phyloP scores from a whole-genome alignment of 495 filamentous ascomycete genomes.

The Penicillium arizonense region DNA sequence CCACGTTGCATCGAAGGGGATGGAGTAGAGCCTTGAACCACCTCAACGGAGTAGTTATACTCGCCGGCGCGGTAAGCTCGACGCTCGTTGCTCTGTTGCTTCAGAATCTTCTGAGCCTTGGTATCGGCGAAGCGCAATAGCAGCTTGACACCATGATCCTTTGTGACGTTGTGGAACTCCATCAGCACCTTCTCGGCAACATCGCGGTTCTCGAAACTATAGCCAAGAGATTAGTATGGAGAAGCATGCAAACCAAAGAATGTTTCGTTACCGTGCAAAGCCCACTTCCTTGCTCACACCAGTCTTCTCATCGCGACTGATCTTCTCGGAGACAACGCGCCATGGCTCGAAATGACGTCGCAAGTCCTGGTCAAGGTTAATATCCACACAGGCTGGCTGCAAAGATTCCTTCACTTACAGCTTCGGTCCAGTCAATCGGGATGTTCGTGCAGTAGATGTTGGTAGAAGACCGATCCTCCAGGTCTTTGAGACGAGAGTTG shows the following conservation, averaged over 20 bases:
- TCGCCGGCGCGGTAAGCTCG: constrained; percentile 92
- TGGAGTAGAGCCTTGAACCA: constrained; percentile 43
- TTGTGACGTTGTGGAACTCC: constrained; percentile 70
- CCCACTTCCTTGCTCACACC: constrained; percentile 95
- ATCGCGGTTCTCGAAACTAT: constrained; percentile 81
- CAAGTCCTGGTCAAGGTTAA: constrained; percentile 32
- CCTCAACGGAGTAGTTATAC: constrained; percentile 68
- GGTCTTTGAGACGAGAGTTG: constrained; percentile 90
- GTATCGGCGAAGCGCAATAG: constrained; percentile 97
- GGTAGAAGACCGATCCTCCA: constrained; percentile 80
- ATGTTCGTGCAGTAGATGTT: constrained; percentile 98
- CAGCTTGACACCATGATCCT: constrained; percentile 71
- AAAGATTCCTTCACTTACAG: constrained; percentile 50
- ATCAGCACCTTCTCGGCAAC: constrained; percentile 82
- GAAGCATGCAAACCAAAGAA: not conserved
- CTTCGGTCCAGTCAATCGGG: constrained; percentile 83
- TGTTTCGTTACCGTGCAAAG: constrained; percentile 75
- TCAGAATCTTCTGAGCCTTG: constrained; percentile 90
- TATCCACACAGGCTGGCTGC: not conserved
- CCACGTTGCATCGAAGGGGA: constrained; percentile 36
- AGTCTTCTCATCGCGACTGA: constrained; percentile 77
- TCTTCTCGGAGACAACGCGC: constrained; percentile 84
- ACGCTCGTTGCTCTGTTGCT: constrained; percentile 88
- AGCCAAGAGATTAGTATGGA: not conserved
- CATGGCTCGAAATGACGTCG: constrained; percentile 66